These are phyloP conservation scores for Fusarium tuaranense DNA, from an alignment of 2,329 filamentous ascomycete genomes.

Conservation along the genomic window DNA sequence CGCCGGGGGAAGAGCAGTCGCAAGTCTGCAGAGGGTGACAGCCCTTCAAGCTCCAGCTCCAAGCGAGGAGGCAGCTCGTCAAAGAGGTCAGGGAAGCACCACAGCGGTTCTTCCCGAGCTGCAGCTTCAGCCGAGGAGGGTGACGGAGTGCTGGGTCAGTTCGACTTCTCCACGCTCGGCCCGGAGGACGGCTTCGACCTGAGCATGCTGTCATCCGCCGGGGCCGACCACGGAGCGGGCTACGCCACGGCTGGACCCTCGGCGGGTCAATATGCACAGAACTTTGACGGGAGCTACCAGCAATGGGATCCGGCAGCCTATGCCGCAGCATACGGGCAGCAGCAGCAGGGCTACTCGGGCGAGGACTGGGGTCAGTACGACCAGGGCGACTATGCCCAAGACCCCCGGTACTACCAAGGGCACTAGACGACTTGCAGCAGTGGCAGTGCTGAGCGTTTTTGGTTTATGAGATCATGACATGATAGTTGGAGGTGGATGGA, in stretches of 20 bases:
- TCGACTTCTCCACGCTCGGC: slow-evolving; percentile 45
- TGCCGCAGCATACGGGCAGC: slow-evolving; percentile 32
- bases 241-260: slow-evolving; percentile 39
- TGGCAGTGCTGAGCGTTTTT: slow-evolving; percentile 29
- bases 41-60: slow-evolving; percentile 33
- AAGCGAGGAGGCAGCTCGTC: slow-evolving; percentile 36
- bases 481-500: slow-evolving; percentile 3
- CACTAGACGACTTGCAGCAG: background rate
- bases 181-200: slow-evolving; percentile 49
- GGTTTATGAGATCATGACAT: slow-evolving; percentile 32
- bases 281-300: slow-evolving; percentile 24
- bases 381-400: slow-evolving; percentile 36
- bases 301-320: slow-evolving; percentile 34
- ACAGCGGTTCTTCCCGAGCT: slow-evolving; percentile 32
- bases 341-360: slow-evolving; percentile 32
- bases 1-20: slow-evolving; percentile 45
- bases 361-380: slow-evolving; percentile 38
- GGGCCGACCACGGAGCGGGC: slow-evolving; percentile 36
- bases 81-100: slow-evolving; percentile 37
- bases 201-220: slow-evolving; percentile 34
- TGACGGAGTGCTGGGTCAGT: slow-evolving; percentile 40
- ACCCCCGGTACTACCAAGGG: slow-evolving; percentile 34
- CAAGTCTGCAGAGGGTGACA: slow-evolving; percentile 38
- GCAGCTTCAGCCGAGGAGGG: slow-evolving; percentile 33
- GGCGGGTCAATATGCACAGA: slow-evolving; percentile 35